phyloP scores from a whole-genome alignment of 2,329 filamentous ascomycete genomes.

The Ophiostoma sp. region DNA sequence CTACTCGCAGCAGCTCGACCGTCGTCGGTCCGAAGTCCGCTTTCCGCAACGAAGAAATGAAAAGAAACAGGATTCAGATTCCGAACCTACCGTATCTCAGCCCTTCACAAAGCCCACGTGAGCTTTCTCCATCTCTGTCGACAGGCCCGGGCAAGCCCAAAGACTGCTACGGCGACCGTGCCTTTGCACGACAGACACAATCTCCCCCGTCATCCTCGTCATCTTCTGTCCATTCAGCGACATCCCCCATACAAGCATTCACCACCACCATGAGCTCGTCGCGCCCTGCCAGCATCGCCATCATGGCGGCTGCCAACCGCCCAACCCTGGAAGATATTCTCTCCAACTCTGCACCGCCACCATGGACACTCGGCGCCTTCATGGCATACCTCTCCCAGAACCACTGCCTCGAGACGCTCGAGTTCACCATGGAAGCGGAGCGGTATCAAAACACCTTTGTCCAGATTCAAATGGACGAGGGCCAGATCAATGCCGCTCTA shows the following conservation, averaged over 20 bases:
- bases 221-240: slow-evolving; percentile 7
- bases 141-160: slow-evolving; percentile 34
- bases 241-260: slow-evolving; percentile 1
- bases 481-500: slow-evolving; percentile 26
- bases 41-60: slow-evolving; percentile 23
- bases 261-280: slow-evolving; percentile 43
- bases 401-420: slow-evolving; percentile 90
- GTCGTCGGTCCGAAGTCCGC: neutral
- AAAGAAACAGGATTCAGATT: slow-evolving; percentile 39
- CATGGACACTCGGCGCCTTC: slow-evolving; percentile 87
- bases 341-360: slow-evolving; percentile 74
- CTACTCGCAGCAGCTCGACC: neutral
- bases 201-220: slow-evolving; percentile 16
- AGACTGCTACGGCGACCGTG: neutral
- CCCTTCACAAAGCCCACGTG: slow-evolving; percentile 36
- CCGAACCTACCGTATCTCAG: slow-evolving; percentile 37
- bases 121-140: slow-evolving; percentile 41
- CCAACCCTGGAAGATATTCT: slow-evolving; percentile 84
- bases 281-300: slow-evolving; percentile 45
- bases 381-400: slow-evolving; percentile 97
- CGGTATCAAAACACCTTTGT: slow-evolving; percentile 63
- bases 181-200: slow-evolving; percentile 14
- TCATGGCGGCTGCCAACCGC: slow-evolving; percentile 40
- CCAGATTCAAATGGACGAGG: slow-evolving; percentile 40
- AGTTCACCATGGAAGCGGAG: slow-evolving; percentile 92